phyloP scores from a whole-genome alignment of 2,329 filamentous ascomycete genomes.

The Hymenoscyphus occultus region DNA sequence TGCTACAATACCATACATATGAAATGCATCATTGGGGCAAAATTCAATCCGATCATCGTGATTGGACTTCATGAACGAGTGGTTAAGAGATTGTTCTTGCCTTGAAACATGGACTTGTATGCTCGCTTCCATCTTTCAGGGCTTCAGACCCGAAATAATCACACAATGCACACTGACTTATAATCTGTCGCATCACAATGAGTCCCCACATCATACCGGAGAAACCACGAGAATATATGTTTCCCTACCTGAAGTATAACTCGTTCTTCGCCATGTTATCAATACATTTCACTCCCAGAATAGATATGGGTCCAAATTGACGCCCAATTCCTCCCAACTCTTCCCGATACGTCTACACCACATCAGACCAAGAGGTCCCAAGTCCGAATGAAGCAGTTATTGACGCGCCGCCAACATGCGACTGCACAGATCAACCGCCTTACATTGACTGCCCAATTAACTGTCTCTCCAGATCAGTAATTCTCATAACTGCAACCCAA shows the following conservation, averaged over 20 bases:
- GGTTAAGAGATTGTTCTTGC: neutral
- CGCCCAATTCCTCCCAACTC: neutral
- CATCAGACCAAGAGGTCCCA: neutral
- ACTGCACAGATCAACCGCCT: neutral
- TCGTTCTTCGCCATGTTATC: neutral
- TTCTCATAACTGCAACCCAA: neutral
- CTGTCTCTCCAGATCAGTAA: neutral
- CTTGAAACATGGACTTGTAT: neutral
- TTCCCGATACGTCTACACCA: neutral
- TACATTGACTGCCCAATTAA: neutral
- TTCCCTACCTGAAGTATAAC: neutral
- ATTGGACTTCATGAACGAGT: no score
- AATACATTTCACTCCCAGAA: neutral
- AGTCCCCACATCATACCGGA: neutral
- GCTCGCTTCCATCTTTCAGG: neutral
- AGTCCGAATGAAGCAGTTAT: neutral
- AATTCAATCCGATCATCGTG: no score
- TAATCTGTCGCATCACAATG: neutral
- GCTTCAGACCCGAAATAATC: neutral
- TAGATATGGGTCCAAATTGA: neutral
- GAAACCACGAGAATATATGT: neutral
- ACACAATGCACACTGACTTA: neutral
- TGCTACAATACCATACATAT: neutral
- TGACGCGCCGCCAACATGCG: neutral
- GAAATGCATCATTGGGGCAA: no score